Evolutionary conservation across 2,329 filamentous ascomycete species (phyloP).

Genomic region (Colletotrichum scovillei): DNA sequence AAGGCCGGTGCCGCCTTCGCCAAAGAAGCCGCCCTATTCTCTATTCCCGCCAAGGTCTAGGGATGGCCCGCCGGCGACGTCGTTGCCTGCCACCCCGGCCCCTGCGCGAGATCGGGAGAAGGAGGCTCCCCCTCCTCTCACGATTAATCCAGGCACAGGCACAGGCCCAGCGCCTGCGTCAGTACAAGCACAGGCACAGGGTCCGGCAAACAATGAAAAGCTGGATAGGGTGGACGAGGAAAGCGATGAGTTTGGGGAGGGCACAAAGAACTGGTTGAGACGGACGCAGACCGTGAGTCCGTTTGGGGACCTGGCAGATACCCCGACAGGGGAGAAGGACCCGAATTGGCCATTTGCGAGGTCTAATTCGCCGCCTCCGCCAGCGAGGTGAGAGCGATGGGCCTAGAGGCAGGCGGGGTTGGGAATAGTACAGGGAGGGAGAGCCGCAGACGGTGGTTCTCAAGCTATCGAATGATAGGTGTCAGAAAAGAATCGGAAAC

Average conservation of each 20-base stretch:
- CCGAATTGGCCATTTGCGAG: constrained; percentile 28
- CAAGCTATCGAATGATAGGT: background rate
- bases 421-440: background rate
- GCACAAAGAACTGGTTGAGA: constrained; percentile 44
- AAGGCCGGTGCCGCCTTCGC: constrained; percentile 24
- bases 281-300: constrained; percentile 47
- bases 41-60: constrained; percentile 24
- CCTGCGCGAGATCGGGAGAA: background rate
- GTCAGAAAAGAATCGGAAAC: background rate
- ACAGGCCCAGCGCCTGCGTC: background rate
- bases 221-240: constrained; percentile 28
- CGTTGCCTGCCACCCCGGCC: constrained; percentile 17
- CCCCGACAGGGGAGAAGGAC: constrained; percentile 14
- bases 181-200: background rate
- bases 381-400: background rate
- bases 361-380: constrained; percentile 5
- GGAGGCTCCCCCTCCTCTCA: background rate
- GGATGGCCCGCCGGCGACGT: constrained; percentile 1
- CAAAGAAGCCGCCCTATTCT: constrained; percentile 20
- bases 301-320: constrained; percentile 44
- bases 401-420: background rate
- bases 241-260: constrained; percentile 26
- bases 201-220: constrained; percentile 2
- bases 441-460: background rate
- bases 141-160: background rate